phyloP scores from a whole-genome alignment of 1,284 basidiomycete species.

The Athelia sp. region DNA sequence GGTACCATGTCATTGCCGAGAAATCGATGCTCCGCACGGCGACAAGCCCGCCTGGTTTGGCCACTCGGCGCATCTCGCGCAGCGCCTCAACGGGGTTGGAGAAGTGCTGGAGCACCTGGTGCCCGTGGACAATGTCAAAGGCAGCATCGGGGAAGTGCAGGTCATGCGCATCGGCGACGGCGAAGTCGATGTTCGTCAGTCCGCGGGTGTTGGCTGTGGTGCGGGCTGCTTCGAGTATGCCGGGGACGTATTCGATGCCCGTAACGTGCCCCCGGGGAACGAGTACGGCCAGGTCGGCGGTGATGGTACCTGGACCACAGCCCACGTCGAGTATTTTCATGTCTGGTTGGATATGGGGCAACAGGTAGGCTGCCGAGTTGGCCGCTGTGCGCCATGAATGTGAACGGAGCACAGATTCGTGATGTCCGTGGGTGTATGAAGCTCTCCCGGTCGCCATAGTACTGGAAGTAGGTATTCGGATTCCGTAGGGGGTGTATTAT shows the following conservation, averaged over 20 bases:
- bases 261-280: constrained; percentile 35
- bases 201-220: constrained; percentile 15
- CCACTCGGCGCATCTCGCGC: constrained; percentile 38
- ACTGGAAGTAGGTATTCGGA: too few species aligned
- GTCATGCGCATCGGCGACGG: constrained; percentile 24
- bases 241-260: constrained; percentile 29
- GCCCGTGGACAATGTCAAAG: constrained; percentile 40
- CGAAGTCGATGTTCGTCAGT: constrained; percentile 28
- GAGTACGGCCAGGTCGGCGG: constrained; percentile 32
- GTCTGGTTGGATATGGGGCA: constrained; percentile 30
- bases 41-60: constrained; percentile 36
- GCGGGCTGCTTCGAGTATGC: constrained; percentile 26
- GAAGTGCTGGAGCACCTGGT: constrained; percentile 41
- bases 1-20: constrained; percentile 24
- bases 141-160: constrained; percentile 26
- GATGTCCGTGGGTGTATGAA: constrained; percentile 27
- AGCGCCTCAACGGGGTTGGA: constrained; percentile 32
- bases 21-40: constrained; percentile 32
- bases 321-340: constrained; percentile 42
- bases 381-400: constrained; percentile 36
- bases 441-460: neutral
- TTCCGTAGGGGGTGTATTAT: too few species aligned
- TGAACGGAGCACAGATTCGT: constrained; percentile 33
- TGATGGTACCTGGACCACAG: constrained; percentile 43
- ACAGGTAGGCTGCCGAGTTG: constrained; percentile 37